phyloP scores from a whole-genome alignment of 331 rosid species.

The Rosa hybrid region DNA sequence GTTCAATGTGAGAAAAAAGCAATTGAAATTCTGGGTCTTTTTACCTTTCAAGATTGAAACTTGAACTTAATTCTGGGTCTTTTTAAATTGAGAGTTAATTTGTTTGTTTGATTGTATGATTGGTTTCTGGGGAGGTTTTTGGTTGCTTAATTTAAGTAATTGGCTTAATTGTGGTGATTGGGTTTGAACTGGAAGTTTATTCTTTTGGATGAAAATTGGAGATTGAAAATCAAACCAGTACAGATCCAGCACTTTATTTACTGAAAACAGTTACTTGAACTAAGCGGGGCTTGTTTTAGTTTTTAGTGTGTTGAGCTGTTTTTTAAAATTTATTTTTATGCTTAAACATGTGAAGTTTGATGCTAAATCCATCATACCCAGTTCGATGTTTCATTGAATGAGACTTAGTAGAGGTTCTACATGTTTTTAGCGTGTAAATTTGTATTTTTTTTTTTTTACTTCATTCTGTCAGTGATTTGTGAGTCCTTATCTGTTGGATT shows the following conservation, averaged over 20 bases:
- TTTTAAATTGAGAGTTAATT: not conserved
- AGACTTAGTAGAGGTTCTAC: not conserved
- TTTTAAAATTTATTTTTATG: not conserved
- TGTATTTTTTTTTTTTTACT: not conserved
- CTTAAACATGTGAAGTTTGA: not conserved
- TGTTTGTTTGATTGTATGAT: not conserved
- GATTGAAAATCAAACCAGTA: not conserved
- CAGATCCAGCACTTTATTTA: not conserved
- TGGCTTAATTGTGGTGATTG: not conserved
- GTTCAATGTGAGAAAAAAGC: not conserved
- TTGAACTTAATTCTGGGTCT: not conserved
- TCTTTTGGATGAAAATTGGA: not conserved
- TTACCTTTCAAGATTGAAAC: not conserved
- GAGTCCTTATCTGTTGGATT: not conserved
- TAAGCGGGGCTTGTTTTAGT: not conserved
- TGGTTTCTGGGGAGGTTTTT: not conserved
- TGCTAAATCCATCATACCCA: not conserved
- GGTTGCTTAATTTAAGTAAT: not conserved
- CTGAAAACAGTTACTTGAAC: not conserved
- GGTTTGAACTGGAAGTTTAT: no score
- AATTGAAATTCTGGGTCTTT: constrained; percentile 25
- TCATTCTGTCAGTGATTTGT: not conserved
- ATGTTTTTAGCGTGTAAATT: not conserved
- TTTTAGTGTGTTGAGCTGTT: not conserved
- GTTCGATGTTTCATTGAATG: not conserved